Percentiles rank a stretch among this genome's conserved stretches.
phyloP scores from a whole-genome alignment of 164 flowering plant species.

The Aristolochia fimbriata region DNA sequence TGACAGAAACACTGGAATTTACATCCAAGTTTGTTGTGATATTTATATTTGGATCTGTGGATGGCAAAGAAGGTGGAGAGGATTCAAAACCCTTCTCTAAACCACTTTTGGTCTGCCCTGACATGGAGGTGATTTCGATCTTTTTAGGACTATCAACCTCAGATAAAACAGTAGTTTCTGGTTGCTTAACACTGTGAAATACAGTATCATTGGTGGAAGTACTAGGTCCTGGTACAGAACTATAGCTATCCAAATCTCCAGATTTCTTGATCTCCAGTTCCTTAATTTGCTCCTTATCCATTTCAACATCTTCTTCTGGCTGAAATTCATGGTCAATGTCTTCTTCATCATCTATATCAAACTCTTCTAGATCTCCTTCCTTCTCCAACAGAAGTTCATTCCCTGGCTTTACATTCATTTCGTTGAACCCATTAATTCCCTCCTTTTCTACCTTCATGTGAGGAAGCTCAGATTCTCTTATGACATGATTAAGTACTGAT shows the following conservation, averaged over 20 bases:
- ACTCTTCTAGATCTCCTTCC: constrained; percentile 4
- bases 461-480: constrained; percentile 1
- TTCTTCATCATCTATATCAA: constrained; percentile 1
- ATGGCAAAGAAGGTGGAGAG: neutral
- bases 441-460: constrained; percentile 3
- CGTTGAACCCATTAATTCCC: constrained; percentile 2
- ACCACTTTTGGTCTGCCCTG: neutral
- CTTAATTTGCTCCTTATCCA: constrained; percentile 7
- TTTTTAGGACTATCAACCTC: neutral
- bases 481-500: neutral
- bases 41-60: neutral
- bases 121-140: neutral
- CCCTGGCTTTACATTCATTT: neutral
- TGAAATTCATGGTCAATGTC: constrained; percentile 12
- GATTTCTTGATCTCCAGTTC: neutral
- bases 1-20: constrained; percentile 1
- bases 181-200: neutral
- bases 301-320: constrained; percentile 12
- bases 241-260: neutral
- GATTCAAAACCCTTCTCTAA: neutral
- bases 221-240: constrained; percentile 8
- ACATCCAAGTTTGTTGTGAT: constrained; percentile 3
- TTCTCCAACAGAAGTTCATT: neutral
- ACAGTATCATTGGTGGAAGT: neutral
- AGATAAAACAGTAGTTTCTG: neutral